Evolutionary conservation across 2,329 filamentous ascomycete species (phyloP).

Genomic region (Aschersonia sp.): DNA sequence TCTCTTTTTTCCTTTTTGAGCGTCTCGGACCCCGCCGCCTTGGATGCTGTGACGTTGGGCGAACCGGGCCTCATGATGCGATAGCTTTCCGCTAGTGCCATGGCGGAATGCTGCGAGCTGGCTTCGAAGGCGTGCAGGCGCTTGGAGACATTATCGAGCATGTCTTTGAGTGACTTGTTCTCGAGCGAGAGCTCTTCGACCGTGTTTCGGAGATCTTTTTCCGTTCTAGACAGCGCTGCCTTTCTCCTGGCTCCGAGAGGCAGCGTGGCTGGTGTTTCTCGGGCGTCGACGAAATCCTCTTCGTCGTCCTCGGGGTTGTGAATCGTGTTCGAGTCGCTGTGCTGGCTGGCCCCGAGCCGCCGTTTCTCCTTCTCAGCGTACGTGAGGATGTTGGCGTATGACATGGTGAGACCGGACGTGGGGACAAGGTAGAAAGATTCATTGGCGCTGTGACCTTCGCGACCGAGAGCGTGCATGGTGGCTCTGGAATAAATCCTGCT

Average conservation of each 20-base stretch:
- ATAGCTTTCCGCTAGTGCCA: conserved; percentile 75
- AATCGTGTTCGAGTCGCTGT: conserved; percentile 26
- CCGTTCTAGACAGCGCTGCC: conserved; percentile 23
- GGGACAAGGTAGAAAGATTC: conserved; percentile 94
- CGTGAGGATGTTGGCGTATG: conserved; percentile 79
- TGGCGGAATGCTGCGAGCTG: conserved; percentile 73
- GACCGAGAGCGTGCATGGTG: conserved; percentile 63
- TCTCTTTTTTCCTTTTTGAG: conserved; percentile 41
- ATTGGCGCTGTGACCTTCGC: conserved; percentile 48
- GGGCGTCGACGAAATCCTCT: conserved; percentile 83
- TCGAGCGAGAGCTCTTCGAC: conserved; percentile 81
- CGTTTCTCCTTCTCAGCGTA: conserved; percentile 54
- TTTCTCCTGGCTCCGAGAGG: conserved; percentile 24
- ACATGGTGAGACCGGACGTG: conserved; percentile 77
- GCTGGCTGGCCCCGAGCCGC: conserved; percentile 36
- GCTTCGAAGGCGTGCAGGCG: conserved; percentile 89
- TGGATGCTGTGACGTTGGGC: conserved; percentile 20
- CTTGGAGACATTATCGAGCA: conserved; percentile 74
- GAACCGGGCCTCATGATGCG: conserved; percentile 45
- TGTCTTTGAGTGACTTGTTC: conserved; percentile 72
- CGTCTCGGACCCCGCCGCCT: conserved; percentile 14
- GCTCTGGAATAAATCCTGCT: conserved; percentile 75
- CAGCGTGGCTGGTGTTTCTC: conserved; percentile 41
- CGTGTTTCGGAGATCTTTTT: conserved; percentile 44
- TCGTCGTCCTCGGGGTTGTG: conserved; percentile 43